Evolutionary conservation across 345 rosid genomes (phyloP).

Genomic region (Abelmoschus esculentus): DNA sequence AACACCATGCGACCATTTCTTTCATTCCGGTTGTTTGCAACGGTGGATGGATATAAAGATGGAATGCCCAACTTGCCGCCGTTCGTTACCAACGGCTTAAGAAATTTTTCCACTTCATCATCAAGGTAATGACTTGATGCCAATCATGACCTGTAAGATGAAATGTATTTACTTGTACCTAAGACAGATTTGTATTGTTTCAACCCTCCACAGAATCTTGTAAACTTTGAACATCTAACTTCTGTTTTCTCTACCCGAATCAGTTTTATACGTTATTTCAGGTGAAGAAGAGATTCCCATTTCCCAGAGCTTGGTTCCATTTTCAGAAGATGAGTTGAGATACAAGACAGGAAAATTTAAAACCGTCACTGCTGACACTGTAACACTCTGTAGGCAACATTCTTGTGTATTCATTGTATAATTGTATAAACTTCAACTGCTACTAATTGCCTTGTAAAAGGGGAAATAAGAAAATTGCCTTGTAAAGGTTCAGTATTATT

Average conservation of each 20-base stretch:
- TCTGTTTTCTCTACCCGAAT: neutral
- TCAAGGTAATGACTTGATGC: conserved; percentile 25
- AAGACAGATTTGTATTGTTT: neutral
- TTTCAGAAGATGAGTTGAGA: conserved; percentile 12
- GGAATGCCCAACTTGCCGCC: conserved; percentile 99
- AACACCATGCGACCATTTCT: conserved; percentile 94
- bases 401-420: conserved; percentile 23
- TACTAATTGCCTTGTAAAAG: neutral
- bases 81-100: conserved; percentile 80
- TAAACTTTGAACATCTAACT: neutral
- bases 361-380: conserved; percentile 7
- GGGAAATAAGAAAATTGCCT: neutral
- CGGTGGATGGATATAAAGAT: conserved; percentile 99
- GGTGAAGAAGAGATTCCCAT: conserved; percentile 19
- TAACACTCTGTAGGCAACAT: conserved; percentile 19
- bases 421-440: conserved; percentile 13
- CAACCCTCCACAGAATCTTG: neutral
- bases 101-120: conserved; percentile 19
- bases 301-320: conserved; percentile 11
- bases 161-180: neutral
- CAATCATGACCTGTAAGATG: neutral
- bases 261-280: conserved; percentile 7
- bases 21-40: conserved; percentile 89
- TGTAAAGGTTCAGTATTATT: too few relatives aligned
- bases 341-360: conserved; percentile 13